Base-by-base conservation (phyloP, 2,329 filamentous ascomycete species). In the Keithomyces neogunnii region DNA sequence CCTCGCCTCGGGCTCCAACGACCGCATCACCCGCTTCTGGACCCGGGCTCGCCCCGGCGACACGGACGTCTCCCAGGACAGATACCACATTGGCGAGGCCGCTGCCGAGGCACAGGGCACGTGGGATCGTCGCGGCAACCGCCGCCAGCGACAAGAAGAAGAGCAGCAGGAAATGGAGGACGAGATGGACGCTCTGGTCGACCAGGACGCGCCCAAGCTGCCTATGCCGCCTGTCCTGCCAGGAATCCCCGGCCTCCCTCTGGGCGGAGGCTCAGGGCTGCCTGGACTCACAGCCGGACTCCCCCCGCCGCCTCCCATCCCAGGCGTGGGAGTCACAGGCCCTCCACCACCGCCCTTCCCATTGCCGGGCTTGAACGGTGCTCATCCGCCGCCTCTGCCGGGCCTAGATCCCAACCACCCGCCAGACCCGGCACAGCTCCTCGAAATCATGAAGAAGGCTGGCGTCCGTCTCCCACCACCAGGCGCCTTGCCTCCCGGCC, bases 11-110 rank as follows among this genome's bases (percentile, higher is more conserved):
- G 93, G 93, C 10, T 96, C 91, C 9, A 97, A 99, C 67, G 93
- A 99, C 67, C 86, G 93, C 40, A 91, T 96, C 55, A 97, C 93
- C 2, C 85, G 93, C 46, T 99, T 99, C 73, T 99, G 93, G 93
- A 90, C 91, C 3, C 85, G 93, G 42, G 82, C 89, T 13, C 78
- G 93, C 46, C 93, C 93, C 2, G 93, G 93, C 47, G 92, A 96
- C 59, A 80, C 78, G n/a, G 84, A 86, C 49, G 86, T 87, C 60
- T 80, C 89, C 69, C 90, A 91, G 62, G 93, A 99, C 70, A 82
- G 90, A 53, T 96, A 95, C 67, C 93, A 99, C 65, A 93, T 97
- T 56, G 93, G 93, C 47, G 91, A 96, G 69, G 84, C 88, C 6
- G 91, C 90, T 0, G 92, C 92, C 30, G 91, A 96, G 70, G 90